Conservation (phyloP, 1,284 basidiomycete genomes). For the Fomitopsis palustris region DNA sequence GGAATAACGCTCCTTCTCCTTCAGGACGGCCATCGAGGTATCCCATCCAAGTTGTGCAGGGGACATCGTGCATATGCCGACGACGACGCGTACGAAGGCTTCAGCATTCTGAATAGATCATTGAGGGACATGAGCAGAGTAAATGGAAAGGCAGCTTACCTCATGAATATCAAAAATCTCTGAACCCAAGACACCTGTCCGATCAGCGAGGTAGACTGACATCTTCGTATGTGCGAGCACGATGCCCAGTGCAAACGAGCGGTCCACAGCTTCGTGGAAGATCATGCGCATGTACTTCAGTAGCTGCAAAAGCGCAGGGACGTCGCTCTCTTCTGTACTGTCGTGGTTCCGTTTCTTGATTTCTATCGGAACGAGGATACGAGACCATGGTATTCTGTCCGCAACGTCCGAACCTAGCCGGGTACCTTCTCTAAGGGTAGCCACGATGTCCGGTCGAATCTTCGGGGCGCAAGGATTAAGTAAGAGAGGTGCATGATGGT, state of each 20-base stretch:
- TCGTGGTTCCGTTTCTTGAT: background rate
- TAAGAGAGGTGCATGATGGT: background rate
- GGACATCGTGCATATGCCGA: background rate
- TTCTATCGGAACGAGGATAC: background rate
- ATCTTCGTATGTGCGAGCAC: background rate
- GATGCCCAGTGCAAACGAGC: slow-evolving; percentile 2
- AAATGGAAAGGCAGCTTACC: background rate
- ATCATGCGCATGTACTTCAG: background rate
- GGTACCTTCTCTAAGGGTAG: background rate
- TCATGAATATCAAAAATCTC: background rate
- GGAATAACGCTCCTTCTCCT: background rate
- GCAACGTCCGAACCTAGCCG: background rate
- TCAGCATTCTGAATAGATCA: background rate
- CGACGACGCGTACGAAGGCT: background rate
- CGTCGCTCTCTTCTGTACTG: background rate
- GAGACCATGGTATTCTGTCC: background rate
- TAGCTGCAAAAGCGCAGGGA: background rate
- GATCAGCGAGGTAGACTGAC: slow-evolving; percentile 3
- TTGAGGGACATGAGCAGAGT: background rate
- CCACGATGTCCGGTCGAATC: background rate
- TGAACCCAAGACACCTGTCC: slow-evolving; percentile 3
- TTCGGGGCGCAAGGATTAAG: background rate
- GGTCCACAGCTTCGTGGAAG: background rate
- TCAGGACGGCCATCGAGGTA: slow-evolving; percentile 3
- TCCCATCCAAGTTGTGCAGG: slow-evolving; percentile 3